Evolutionary conservation across 192 early-diverging fungal species (phyloP).

Genomic region (Gamsiella multidivaricata): DNA sequence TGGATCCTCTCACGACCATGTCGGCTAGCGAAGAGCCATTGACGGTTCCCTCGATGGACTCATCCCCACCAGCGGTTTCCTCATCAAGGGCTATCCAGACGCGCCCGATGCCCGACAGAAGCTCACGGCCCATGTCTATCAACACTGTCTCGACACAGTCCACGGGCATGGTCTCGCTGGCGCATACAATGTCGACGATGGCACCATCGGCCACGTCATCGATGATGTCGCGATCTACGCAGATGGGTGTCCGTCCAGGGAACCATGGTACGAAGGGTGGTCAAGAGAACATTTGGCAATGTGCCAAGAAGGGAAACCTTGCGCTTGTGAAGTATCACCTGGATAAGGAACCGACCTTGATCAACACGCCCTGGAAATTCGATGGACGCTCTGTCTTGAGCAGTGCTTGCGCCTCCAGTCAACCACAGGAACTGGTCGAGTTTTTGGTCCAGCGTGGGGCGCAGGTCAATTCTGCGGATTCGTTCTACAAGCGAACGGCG

Average conservation of each 20-base stretch:
- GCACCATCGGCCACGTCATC: conserved; percentile 36
- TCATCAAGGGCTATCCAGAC: neutral
- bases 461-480: conserved; percentile 30
- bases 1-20: conserved; percentile 2
- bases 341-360: conserved; percentile 31
- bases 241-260: conserved; percentile 3
- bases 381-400: conserved; percentile 47
- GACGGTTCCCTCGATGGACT: neutral
- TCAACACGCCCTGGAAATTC: conserved; percentile 49
- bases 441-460: conserved; percentile 40
- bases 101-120: neutral
- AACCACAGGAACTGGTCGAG: conserved; percentile 49
- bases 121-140: conserved; percentile 28
- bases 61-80: neutral
- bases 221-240: conserved; percentile 4
- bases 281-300: conserved; percentile 42
- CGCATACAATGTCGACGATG: conserved; percentile 43
- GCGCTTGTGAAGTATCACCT: conserved; percentile 37
- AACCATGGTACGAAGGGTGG: conserved; percentile 9
- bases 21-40: neutral
- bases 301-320: conserved; percentile 49
- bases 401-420: conserved; percentile 47
- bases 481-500: conserved; percentile 38
- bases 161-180: conserved; percentile 39
- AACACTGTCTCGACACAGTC: conserved; percentile 39